Conservation (phyloP, 2,329 filamentous ascomycete genomes). For the Leptographium galeiforme region DNA sequence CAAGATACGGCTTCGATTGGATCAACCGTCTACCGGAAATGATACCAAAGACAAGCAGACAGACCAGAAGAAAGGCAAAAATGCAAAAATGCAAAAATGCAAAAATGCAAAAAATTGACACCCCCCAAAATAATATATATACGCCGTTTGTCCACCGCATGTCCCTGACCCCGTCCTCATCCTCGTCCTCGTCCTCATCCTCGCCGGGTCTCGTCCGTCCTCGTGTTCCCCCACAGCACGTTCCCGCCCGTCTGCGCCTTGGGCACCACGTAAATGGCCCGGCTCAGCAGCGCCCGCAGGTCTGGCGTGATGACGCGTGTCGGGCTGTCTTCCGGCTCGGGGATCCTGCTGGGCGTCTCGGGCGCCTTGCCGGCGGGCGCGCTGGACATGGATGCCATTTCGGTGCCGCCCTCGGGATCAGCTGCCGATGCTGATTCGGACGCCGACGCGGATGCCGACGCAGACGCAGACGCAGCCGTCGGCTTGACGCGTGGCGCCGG, state of each 20-base stretch:
- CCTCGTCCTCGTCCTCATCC: no score
- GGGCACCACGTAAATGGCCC: conserved; percentile 24
- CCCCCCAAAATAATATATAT: no score
- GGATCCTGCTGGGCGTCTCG: not conserved
- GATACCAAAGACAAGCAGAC: no score
- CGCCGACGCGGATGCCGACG: not conserved
- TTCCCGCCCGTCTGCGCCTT: conserved; percentile 3
- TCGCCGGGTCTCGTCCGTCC: not conserved
- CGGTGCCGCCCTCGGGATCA: not conserved
- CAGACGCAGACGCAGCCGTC: not conserved
- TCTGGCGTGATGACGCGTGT: conserved; percentile 42
- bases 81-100: no score
- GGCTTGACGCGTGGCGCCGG: conserved; percentile 36
- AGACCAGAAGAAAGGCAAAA: no score
- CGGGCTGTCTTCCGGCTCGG: not conserved
- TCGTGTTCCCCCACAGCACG: conserved; percentile 9
- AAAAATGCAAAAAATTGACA: no score
- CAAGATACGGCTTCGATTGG: no score
- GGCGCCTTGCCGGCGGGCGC: conserved; percentile 5
- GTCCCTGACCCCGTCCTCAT: no score
- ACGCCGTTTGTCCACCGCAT: no score
- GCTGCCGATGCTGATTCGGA: not conserved
- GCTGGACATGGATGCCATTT: not conserved
- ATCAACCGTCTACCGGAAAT: no score
- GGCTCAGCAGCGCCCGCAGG: conserved; percentile 38